phyloP scores from a whole-genome alignment of 176 grass and related monocot genomes.

The Saccharum officinarum region DNA sequence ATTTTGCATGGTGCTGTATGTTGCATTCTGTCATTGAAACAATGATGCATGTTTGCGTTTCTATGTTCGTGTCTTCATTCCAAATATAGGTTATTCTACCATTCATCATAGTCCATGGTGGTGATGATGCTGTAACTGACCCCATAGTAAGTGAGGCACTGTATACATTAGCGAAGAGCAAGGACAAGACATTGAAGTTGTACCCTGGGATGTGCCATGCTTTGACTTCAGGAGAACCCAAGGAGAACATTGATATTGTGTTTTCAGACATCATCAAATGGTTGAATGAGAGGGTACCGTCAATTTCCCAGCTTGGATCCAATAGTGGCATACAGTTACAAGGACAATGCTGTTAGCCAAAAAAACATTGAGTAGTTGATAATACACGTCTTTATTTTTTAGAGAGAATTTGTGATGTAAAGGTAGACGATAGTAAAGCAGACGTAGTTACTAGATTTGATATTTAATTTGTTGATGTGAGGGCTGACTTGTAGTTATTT shows the following conservation, averaged over 20 bases:
- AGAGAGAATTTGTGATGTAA: not conserved
- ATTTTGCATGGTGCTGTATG: not conserved
- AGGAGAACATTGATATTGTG: slow-evolving; percentile 47
- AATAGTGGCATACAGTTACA: not conserved
- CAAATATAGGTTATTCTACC: slow-evolving; percentile 48
- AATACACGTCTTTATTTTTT: not conserved
- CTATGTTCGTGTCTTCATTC: not conserved
- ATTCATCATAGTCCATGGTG: slow-evolving; percentile 66
- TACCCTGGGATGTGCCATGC: slow-evolving; percentile 75
- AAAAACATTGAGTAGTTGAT: not conserved
- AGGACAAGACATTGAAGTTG: slow-evolving; percentile 52
- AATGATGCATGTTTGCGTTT: not conserved
- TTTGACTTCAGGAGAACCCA: slow-evolving; percentile 52
- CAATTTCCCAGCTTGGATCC: not conserved
- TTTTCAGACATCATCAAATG: slow-evolving; percentile 63
- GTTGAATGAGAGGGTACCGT: slow-evolving; percentile 43
- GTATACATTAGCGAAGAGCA: slow-evolving; percentile 37
- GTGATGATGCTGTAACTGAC: slow-evolving; percentile 51
- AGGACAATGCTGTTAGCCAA: not conserved
- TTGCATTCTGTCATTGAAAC: not conserved
- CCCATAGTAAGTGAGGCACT: slow-evolving; percentile 50
- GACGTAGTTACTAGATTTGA: not conserved
- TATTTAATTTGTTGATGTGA: not conserved
- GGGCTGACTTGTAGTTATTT: not conserved
- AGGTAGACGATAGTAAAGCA: not conserved